phyloP scores from a whole-genome alignment of 371 early-diverging fungal species.

The Entomophthora muscae region DNA sequence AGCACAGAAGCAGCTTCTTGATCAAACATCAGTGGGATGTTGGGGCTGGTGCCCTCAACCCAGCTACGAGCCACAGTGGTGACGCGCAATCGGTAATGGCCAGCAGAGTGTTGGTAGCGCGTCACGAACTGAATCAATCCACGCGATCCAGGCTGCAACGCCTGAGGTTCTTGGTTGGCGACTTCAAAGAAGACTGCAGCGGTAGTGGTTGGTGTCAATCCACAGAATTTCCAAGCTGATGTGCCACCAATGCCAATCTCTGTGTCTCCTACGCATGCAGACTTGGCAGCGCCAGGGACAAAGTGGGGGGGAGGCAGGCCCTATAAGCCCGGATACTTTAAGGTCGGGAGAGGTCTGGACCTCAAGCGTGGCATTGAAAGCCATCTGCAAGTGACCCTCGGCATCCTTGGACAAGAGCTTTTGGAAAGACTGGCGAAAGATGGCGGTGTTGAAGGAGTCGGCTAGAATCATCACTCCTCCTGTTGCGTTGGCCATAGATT shows the following conservation, averaged over 20 bases:
- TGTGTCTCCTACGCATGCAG: constrained; percentile 81
- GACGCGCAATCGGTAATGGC: constrained; percentile 78
- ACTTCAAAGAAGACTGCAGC: constrained; percentile 93
- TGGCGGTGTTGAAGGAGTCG: constrained; percentile 88
- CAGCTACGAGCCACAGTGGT: constrained; percentile 91
- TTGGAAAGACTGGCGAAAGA: constrained; percentile 94
- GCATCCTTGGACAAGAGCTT: constrained; percentile 80
- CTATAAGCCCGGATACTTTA: constrained; percentile 89
- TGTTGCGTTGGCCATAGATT: constrained; percentile 75
- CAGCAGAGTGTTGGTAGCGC: constrained; percentile 86
- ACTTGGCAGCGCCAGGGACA: constrained; percentile 80
- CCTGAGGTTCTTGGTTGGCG: constrained; percentile 61
- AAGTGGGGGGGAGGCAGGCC: constrained; percentile 81
- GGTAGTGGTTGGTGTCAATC: constrained; percentile 71
- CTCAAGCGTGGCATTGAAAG: constrained; percentile 97
- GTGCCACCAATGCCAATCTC: constrained; percentile 96
- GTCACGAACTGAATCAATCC: constrained; percentile 92
- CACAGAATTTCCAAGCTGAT: constrained; percentile 86
- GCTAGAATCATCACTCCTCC: constrained; percentile 94
- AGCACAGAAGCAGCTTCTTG: constrained; percentile 98
- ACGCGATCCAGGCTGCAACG: constrained; percentile 68
- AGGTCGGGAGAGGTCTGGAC: constrained; percentile 89
- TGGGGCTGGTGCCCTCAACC: constrained; percentile 74
- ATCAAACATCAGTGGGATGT: constrained; percentile 89
- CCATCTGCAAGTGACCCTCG: constrained; percentile 78